Evolutionary conservation across 2,329 filamentous ascomycete species (phyloP), one percentile per base, ranked within the genome.

Genomic region (Sporothrix dimorphospora): DNA sequence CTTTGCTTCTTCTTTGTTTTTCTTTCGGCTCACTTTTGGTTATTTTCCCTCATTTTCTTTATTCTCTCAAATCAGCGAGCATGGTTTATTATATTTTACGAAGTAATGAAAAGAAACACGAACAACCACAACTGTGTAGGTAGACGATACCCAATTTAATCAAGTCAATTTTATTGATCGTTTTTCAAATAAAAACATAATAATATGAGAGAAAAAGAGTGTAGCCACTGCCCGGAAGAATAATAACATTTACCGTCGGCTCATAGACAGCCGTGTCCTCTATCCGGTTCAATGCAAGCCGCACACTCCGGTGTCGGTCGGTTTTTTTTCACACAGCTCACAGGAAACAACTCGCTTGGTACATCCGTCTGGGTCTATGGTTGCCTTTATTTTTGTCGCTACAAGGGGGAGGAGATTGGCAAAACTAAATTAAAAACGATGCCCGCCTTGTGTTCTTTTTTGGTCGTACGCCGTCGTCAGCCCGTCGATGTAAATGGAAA

Each of bases 131-230:
- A 65, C 21, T 27, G 21, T 14, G 21, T 38, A 65, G 57, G 42
- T 42, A 63, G 57, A 45, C 59, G 57, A 63, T 65, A 65, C 59
- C 59, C 59, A 65, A 65, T 65, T 14, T 8, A 63, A 63, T 16
- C n/a, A 42, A 57, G 27, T 45, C 5, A 16, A 8, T 45, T 27
- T 45, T 45, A 27, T 42, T 21, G 21, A 21, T 21, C 24, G 5
- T 14, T 19, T 53, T 24, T n/a, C 12, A 24, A 42, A 14, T 4
- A 40, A 19, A 19, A 47, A 16, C 6, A 19, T 4, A 19, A 14
- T 19, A 12, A 47, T 3, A 47, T 47, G 19, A 14, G 42, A 47
- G 42, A 6, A 47, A 14, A 19, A 47, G 40, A 27, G 30, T 38
- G 14, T 27, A 30, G 4, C 27, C n/a, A 27, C 40, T 12, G 38